Conservation (phyloP, 176 grass and related monocot species). For the Triticum monococcum region DNA sequence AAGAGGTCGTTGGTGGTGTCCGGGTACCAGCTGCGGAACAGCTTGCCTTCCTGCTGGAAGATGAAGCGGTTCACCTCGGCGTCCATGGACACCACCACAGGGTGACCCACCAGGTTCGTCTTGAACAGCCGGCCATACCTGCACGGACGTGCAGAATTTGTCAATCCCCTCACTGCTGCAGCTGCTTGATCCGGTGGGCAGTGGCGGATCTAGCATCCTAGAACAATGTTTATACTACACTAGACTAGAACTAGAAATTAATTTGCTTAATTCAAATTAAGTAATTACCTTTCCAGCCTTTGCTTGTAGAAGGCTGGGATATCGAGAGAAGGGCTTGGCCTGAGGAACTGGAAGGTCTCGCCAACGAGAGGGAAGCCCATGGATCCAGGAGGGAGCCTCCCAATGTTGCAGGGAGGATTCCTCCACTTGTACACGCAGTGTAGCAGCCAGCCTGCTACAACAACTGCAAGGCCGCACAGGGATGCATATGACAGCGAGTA, state of each 20-base stretch:
- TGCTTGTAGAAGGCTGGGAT: neutral
- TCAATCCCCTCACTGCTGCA: too few species aligned
- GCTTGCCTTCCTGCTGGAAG: neutral
- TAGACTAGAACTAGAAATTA: too few species aligned
- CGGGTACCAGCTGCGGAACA: neutral
- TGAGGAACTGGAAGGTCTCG: slow-evolving; percentile 2
- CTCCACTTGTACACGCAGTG: neutral
- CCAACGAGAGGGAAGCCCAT: neutral
- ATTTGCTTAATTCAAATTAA: too few species aligned
- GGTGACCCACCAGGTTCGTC: neutral
- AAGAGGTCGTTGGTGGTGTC: neutral
- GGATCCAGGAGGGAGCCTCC: neutral
- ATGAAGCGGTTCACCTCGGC: neutral
- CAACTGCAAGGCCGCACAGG: neutral
- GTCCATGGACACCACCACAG: neutral
- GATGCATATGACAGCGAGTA: too few species aligned
- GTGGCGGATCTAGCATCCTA: too few species aligned
- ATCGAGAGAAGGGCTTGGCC: neutral
- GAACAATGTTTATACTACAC: too few species aligned
- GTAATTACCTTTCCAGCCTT: neutral
- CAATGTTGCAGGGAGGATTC: neutral
- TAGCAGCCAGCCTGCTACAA: neutral
- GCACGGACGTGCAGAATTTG: too few species aligned
- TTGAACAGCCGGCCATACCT: neutral
- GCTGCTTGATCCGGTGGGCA: too few species aligned